Base-by-base conservation (phyloP, 352 stramenopile species). In the Phytophthora cryptogea region DNA sequence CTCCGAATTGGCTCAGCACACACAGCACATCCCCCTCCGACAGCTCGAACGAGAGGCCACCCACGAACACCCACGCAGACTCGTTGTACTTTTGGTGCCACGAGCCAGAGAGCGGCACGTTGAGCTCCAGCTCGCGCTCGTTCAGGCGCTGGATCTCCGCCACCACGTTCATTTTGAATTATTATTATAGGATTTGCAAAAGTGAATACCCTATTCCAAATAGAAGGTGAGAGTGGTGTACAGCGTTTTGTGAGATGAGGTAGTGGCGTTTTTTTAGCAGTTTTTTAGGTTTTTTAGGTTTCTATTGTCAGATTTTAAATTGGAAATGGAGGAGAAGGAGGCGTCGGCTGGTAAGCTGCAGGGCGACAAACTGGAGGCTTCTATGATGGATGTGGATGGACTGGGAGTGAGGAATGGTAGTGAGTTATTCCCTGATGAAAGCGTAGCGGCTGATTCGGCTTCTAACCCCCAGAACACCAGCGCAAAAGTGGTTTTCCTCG, bases 11-110 rank as follows among this genome's bases (percentile, higher is more conserved):
- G 65, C 82, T 92, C 59, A 96, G 52, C 4, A 98, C 88, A 65
- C 91, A 98, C 14, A 99, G 66, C 49, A 99, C 86, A 72, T 99
- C 95, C 53, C 95, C 95, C 68, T 99, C 97, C 8, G 90, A 97
- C 31, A 99, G 79, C 64, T 97, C 78, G 44, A 93, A 89, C 1
- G 90, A 72, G 14, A 99, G 69, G 35, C 97, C 96, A 20, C 97
- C 97, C 1, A 97, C 76, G 64, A 97, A 99, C 11, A 99, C 78
- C 97, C 97, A 99, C n/a, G 97, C 93, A 8, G 90, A 98, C 20
- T 97, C 80, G 42, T 83, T 77, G 82, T 98, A 94, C 64, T 90
- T 92, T 28, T 90, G 76, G 67, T 94, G 82, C 82, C 84, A 94
- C 9, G 84, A 94, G 10, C 48, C 84, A 26, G 80, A 81, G 39